Evolutionary conservation across 2,329 filamentous ascomycete genomes (phyloP).

Genomic region (Ampelomyces quisqualis): DNA sequence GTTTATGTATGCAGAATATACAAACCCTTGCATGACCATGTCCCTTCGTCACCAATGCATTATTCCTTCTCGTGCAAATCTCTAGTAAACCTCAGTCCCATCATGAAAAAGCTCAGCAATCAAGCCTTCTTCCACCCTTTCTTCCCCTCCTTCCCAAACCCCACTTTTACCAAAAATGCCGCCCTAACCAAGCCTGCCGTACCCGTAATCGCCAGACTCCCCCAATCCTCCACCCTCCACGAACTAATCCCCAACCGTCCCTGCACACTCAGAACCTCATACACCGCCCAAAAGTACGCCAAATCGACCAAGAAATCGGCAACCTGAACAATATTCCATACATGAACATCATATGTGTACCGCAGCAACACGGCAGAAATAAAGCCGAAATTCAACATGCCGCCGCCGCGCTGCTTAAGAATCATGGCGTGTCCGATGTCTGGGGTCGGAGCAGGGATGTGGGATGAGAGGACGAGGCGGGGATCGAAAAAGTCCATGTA

Average conservation of each 20-base stretch:
- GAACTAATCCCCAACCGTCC: constrained; percentile 11
- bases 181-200: constrained; percentile 23
- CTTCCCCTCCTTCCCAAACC: constrained; percentile 14
- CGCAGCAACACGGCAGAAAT: constrained; percentile 29
- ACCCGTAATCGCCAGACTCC: constrained; percentile 36
- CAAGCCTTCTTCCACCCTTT: not conserved
- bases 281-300: constrained; percentile 23
- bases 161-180: constrained; percentile 22
- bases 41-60: no score
- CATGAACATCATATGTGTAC: constrained; percentile 22
- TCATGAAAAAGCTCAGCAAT: no score
- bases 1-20: no score
- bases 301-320: constrained; percentile 24
- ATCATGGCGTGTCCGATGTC: constrained; percentile 30
- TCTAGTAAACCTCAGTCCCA: no score
- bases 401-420: constrained; percentile 29
- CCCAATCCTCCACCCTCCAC: constrained; percentile 31
- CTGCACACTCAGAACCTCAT: constrained; percentile 17
- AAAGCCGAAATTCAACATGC: constrained; percentile 31
- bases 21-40: no score
- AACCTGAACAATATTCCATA: constrained; percentile 27
- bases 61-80: no score
- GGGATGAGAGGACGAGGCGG: constrained; percentile 20
- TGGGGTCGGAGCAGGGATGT: constrained; percentile 16
- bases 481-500: constrained; percentile 33